phyloP scores from a whole-genome alignment of 495 filamentous ascomycete genomes.

The Staphylotrichum longicolle region DNA sequence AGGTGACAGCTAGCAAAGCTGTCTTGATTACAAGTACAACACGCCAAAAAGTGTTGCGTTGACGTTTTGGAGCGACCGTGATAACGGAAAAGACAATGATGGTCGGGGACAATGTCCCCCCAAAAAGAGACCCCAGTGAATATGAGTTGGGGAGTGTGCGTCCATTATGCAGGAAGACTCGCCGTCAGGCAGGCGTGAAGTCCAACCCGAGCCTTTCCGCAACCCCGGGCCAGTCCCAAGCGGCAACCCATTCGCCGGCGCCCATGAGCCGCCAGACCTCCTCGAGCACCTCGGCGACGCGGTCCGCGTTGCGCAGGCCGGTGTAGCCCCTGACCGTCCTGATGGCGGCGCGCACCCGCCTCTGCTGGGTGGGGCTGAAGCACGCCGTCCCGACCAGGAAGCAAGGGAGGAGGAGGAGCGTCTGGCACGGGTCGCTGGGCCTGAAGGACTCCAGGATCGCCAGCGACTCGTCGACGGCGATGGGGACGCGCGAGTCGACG shows the following conservation, averaged over 20 bases:
- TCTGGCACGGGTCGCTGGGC: conserved; percentile 59
- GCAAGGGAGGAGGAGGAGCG: conserved; percentile 81
- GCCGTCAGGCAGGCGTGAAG: conserved; percentile 57
- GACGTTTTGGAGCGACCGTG: neutral
- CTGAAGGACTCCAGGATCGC: conserved; percentile 59
- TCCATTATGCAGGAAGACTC: no score
- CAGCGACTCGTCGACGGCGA: conserved; percentile 78
- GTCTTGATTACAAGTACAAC: conserved; percentile 5
- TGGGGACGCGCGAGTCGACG: conserved; percentile 61
- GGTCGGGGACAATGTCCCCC: no score
- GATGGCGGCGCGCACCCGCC: conserved; percentile 67
- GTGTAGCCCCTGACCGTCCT: conserved; percentile 71
- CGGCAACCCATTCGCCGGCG: conserved; percentile 62
- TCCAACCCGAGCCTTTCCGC: conserved; percentile 74
- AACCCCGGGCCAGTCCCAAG: conserved; percentile 90
- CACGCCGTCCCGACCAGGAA: conserved; percentile 87
- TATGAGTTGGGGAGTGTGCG: no score
- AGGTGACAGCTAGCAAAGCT: neutral
- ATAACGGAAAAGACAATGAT: neutral
- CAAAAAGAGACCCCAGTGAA: no score
- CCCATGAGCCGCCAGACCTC: conserved; percentile 84
- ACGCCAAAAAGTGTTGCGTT: neutral
- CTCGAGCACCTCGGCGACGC: conserved; percentile 71
- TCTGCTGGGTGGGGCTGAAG: conserved; percentile 66
- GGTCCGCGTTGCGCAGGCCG: conserved; percentile 75